Evolutionary conservation across 2,329 filamentous ascomycete species (phyloP).

Genomic region (Periconia sp.): DNA sequence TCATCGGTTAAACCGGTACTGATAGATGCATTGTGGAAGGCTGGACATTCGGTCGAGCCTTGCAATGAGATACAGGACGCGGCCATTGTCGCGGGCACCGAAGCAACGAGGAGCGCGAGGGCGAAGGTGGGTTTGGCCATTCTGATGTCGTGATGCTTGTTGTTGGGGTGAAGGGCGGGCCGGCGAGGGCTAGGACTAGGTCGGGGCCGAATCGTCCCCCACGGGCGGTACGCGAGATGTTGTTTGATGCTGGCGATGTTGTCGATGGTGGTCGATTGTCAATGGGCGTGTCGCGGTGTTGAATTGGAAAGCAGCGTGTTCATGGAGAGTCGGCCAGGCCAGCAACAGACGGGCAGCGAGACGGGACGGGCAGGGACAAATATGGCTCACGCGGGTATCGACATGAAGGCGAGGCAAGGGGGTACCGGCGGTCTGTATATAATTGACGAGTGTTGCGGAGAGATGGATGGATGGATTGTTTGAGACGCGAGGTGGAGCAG

Average conservation of each 20-base stretch:
- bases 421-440: neutral
- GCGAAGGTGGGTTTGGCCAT: conserved; percentile 18
- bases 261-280: neutral
- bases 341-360: conserved; percentile 28
- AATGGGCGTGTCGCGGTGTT: conserved; percentile 7
- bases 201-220: too few species aligned
- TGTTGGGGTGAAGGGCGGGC: conserved; percentile 24
- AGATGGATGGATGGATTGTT: neutral
- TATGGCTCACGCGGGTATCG: conserved; percentile 4
- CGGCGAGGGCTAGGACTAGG: conserved; percentile 25
- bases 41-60: conserved; percentile 70
- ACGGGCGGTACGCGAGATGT: neutral
- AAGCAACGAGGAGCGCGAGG: conserved; percentile 31
- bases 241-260: neutral
- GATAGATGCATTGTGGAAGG: conserved; percentile 72
- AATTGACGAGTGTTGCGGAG: too few species aligned
- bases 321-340: conserved; percentile 21
- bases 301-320: conserved; percentile 15
- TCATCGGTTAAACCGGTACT: conserved; percentile 65
- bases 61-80: conserved; percentile 67
- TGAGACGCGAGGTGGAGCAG: neutral
- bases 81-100: conserved; percentile 34
- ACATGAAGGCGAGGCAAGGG: neutral
- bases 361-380: conserved; percentile 16
- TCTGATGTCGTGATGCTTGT: conserved; percentile 21